These are phyloP conservation scores for Chamaenerion angustifolium DNA, from an alignment of 345 rosid genomes.

Conservation along the genomic window DNA sequence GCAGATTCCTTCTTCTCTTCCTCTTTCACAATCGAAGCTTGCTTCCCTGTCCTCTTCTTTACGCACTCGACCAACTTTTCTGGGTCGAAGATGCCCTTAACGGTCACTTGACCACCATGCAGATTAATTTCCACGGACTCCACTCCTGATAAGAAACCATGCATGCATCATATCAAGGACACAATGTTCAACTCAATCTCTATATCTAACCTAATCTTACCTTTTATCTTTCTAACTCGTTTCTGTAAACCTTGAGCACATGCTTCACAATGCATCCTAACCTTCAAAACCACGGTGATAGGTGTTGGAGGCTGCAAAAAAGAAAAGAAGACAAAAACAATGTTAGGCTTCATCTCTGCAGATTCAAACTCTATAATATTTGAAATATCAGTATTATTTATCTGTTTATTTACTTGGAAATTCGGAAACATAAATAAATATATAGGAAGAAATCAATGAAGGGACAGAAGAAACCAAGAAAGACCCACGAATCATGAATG, in stretches of 20 bases:
- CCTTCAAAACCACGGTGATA: slow-evolving; percentile 36
- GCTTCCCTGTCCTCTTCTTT: slow-evolving; percentile 40
- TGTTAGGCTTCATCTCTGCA: no score
- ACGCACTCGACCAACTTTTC: slow-evolving; percentile 27
- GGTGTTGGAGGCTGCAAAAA: slow-evolving; percentile 13
- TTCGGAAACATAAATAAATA: no score
- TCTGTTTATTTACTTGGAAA: no score
- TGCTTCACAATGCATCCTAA: slow-evolving; percentile 65
- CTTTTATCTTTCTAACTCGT: slow-evolving; percentile 35
- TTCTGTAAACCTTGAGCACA: slow-evolving; percentile 45
- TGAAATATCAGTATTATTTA: no score
- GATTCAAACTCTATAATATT: neutral
- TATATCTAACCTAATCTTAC: slow-evolving; percentile 8
- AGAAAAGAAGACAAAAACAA: neutral
- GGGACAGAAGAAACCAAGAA: no score
- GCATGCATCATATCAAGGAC: no score
- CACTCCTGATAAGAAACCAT: slow-evolving; percentile 38
- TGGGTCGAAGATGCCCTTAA: slow-evolving; percentile 47
- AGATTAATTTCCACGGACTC: slow-evolving; percentile 46
- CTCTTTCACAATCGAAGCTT: slow-evolving; percentile 33
- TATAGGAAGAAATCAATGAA: no score
- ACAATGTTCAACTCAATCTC: no score
- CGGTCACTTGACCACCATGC: slow-evolving; percentile 24
- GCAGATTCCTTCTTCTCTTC: slow-evolving; percentile 25
- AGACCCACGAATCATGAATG: no score